phyloP scores from a whole-genome alignment of 208 protist genomes.

The Herpetomonas muscarum region DNA sequence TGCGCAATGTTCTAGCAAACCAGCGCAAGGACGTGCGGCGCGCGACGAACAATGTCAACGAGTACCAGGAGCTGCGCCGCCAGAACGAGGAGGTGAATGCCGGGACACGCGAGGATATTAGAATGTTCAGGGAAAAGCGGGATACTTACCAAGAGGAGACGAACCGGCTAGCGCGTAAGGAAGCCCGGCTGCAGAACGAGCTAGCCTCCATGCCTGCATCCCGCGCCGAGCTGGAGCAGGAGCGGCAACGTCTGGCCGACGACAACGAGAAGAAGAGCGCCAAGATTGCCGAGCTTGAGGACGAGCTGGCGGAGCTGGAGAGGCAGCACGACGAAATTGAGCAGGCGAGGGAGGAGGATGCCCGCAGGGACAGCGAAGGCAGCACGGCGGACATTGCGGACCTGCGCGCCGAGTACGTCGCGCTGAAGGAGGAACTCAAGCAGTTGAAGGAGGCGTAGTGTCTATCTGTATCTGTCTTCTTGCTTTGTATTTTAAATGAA shows the following conservation, averaged over 20 bases:
- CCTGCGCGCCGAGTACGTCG: conserved; percentile 74
- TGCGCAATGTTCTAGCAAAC: conserved; percentile 77
- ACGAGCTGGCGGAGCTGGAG: conserved; percentile 48
- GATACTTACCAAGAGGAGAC: conserved; percentile 40
- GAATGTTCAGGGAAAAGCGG: conserved; percentile 59
- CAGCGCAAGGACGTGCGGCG: conserved; percentile 65
- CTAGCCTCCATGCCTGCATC: conserved; percentile 27
- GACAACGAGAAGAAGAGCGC: conserved; percentile 38
- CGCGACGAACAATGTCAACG: conserved; percentile 40
- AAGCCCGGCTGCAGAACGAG: conserved; percentile 43
- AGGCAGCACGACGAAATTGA: conserved; percentile 25
- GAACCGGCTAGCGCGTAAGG: conserved; percentile 24
- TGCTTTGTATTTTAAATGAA: too few species aligned
- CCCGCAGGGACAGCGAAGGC: neutral
- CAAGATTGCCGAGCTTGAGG: conserved; percentile 17
- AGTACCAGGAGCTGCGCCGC: conserved; percentile 47
- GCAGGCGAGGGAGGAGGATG: conserved; percentile 3
- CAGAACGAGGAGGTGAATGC: conserved; percentile 68
- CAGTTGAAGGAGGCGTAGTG: conserved; percentile 18
- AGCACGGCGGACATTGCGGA: conserved; percentile 31
- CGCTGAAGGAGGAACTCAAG: conserved; percentile 63
- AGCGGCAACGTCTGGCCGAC: conserved; percentile 28
- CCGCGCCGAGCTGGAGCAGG: conserved; percentile 23
- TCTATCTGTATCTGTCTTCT: too few species aligned
- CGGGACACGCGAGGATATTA: conserved; percentile 49